Evolutionary conservation across 1,284 basidiomycete species (phyloP), one percentile per base, ranked within the genome.

Genomic region (Baeospora myosura): DNA sequence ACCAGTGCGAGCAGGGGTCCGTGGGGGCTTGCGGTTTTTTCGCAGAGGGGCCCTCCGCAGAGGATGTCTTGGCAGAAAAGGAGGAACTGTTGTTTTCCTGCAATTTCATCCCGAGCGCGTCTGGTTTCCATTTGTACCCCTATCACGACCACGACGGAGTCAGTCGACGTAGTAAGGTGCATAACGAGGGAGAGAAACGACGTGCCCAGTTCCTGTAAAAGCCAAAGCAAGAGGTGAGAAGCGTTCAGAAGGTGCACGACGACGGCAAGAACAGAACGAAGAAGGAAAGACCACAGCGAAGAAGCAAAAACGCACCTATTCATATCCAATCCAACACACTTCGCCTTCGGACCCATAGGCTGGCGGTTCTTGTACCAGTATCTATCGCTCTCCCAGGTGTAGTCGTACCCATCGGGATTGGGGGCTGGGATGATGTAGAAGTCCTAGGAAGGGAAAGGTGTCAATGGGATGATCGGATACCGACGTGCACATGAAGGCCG

Each of bases 341-440:
- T 62, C 50, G 65, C 68, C 30, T 66, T 63, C 22, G 67, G 63
- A 3, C 69, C 71, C 17, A 75, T 51, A 4, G 64, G 55, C 54
- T 87, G 83, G 2, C 88, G 71, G 52, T 88, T 92, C 68, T 93
- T 92, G 57, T 85, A 77, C 88, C 88, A 93, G 51, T 86, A 74
- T 1, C 89, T 73, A 45, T 87, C 79, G 17, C 56, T 61, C 40
- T 78, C 72, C 76, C 76, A 78, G 20, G 74, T 81, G 55, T 81
- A 85, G 2, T 66, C 72, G 54, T 90, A 91, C 0, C 90, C 90
- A 53, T 94, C 90, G 4, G 88, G 88, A 54, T 93, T 94, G 4
- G 87, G 76, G 0, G 78, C 66, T 0, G 89, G 87, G 6, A 94
- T 68, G 46, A 93, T 72, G 41, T 87, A 79, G 57, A 93, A 84